A percentile compares a stretch with the other conserved stretches of the same genome.
These are phyloP conservation scores for Patellaria atrata DNA, from an alignment of 495 filamentous ascomycete genomes.

Conservation along the genomic window DNA sequence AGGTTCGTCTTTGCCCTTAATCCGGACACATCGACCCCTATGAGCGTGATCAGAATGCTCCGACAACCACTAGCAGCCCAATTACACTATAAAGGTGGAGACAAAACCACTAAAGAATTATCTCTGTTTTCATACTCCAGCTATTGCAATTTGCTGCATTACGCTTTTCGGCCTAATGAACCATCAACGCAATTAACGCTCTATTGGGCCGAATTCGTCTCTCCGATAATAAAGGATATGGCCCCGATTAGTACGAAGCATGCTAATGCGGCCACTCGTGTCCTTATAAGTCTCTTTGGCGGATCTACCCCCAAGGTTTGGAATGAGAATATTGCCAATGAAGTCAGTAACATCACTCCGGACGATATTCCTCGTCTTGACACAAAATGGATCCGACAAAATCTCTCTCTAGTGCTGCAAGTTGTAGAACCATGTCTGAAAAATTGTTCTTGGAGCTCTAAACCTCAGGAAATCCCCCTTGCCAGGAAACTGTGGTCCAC, in stretches of 20 bases:
- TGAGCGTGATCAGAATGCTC: slow-evolving; percentile 48
- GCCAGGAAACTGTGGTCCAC: slow-evolving; percentile 50
- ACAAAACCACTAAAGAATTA: too few relatives aligned
- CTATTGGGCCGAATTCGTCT: slow-evolving; percentile 68
- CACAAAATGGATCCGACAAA: slow-evolving; percentile 74
- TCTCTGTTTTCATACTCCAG: too few relatives aligned
- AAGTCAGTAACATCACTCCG: slow-evolving; percentile 38
- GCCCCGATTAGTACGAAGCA: slow-evolving; percentile 27
- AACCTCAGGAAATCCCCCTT: slow-evolving; percentile 28
- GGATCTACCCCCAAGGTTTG: slow-evolving; percentile 50
- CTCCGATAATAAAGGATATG: slow-evolving; percentile 39
- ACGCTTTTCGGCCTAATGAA: slow-evolving; percentile 59
- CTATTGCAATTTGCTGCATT: slow-evolving; percentile 73
- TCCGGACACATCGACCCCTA: slow-evolving; percentile 44
- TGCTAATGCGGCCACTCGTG: slow-evolving; percentile 35
- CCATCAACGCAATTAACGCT: slow-evolving; percentile 46
- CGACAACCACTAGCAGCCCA: slow-evolving; percentile 54
- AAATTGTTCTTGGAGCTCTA: slow-evolving; percentile 37
- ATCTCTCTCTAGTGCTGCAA: slow-evolving; percentile 42
- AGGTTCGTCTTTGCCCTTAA: slow-evolving; percentile 59
- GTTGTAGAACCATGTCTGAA: slow-evolving; percentile 51
- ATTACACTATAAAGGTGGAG: slow-evolving; percentile 49
- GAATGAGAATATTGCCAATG: slow-evolving; percentile 54
- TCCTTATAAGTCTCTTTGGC: slow-evolving; percentile 56
- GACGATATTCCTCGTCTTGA: slow-evolving; percentile 70